These are phyloP conservation scores for Caryopteris hybrid DNA, from an alignment of 305 asterid genomes.

Conservation along the genomic window DNA sequence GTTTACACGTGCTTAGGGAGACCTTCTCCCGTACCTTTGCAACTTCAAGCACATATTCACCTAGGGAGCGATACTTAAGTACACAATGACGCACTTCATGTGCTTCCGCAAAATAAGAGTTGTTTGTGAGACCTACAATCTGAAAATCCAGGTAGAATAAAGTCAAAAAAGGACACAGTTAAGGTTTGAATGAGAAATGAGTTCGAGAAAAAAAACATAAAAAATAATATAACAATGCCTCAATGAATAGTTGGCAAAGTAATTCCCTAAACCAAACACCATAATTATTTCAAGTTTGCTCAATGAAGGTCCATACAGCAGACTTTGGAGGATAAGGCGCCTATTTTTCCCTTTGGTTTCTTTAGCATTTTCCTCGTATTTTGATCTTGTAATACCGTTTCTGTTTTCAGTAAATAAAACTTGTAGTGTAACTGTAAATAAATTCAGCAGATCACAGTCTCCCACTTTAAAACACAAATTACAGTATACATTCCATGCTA, in stretches of 20 bases:
- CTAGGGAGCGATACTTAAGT: constrained; percentile 61
- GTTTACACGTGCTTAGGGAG: constrained; percentile 1
- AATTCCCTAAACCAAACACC: not conserved
- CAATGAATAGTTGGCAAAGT: not conserved
- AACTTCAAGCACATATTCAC: constrained; percentile 79
- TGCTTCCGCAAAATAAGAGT: constrained; percentile 66
- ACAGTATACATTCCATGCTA: not conserved
- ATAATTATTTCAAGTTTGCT: not conserved
- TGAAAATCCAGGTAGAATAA: constrained; percentile 28
- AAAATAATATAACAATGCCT: not conserved
- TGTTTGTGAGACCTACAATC: constrained; percentile 97
- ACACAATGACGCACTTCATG: constrained; percentile 92
- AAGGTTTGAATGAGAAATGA: not conserved
- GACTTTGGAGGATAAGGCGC: not conserved
- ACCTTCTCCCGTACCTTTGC: constrained; percentile 75
- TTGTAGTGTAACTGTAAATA: not conserved
- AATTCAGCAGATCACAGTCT: not conserved
- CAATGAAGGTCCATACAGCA: not conserved
- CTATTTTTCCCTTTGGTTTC: too few species aligned
- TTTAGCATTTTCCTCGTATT: too few species aligned
- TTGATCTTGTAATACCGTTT: too few species aligned
- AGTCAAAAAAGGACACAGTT: constrained; percentile 6
- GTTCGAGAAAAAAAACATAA: not conserved
- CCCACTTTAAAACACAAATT: not conserved
- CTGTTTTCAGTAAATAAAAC: not conserved